A percentile compares a stretch with the other conserved stretches of the same genome.
Conservation (phyloP, 1,284 basidiomycete species). For the Cutaneotrichosporon mucoides region DNA sequence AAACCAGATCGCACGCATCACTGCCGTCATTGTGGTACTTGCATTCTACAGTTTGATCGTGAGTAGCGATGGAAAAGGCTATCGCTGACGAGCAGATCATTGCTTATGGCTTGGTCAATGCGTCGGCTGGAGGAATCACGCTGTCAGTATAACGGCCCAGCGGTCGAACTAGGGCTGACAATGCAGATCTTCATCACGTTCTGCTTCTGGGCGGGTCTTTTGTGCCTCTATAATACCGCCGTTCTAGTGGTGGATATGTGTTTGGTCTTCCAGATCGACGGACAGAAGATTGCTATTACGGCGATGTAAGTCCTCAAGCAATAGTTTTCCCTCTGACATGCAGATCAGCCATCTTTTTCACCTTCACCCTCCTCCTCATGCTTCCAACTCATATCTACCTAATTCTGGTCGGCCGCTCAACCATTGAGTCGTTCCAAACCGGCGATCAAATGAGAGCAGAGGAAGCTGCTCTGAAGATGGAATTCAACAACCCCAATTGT, state of each 20-base stretch:
- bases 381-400: slow-evolving; percentile 36
- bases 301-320: slow-evolving; percentile 32
- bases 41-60: slow-evolving; percentile 44
- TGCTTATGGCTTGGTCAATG: slow-evolving; percentile 48
- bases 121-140: slow-evolving; percentile 48
- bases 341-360: slow-evolving; percentile 39
- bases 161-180: no score
- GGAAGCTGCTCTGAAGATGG: slow-evolving; percentile 27
- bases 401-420: slow-evolving; percentile 36
- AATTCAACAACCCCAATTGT: slow-evolving; percentile 18
- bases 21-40: slow-evolving; percentile 48
- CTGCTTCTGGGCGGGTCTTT: slow-evolving; percentile 41
- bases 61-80: background rate
- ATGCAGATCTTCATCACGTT: slow-evolving; percentile 46
- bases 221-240: slow-evolving; percentile 35
- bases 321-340: background rate
- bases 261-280: slow-evolving; percentile 23
- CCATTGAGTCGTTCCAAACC: slow-evolving; percentile 40
- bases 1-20: slow-evolving; percentile 48
- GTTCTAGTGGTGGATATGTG: slow-evolving; percentile 28
- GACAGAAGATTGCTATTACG: slow-evolving; percentile 40
- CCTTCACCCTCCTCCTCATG: slow-evolving; percentile 41
- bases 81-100: slow-evolving; percentile 26
- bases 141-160: slow-evolving; percentile 22
- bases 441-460: slow-evolving; percentile 40